Base-by-base conservation (phyloP, 2,329 filamentous ascomycete genomes). In the Fusarium nurragi region DNA sequence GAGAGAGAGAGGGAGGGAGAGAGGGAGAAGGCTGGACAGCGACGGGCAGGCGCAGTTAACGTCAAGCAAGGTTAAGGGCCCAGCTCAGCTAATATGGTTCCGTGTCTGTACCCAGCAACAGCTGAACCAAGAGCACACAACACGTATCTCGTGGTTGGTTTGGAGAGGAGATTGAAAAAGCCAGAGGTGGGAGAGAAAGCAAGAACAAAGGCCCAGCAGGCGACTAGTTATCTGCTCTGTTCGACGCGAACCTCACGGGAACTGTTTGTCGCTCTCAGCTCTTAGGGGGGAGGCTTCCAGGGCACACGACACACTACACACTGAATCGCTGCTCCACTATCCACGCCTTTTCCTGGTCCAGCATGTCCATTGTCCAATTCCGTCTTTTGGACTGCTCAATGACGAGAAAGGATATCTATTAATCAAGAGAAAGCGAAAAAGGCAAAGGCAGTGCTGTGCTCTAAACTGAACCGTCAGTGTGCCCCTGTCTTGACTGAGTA, bases 251-350 rank as follows among this genome's bases (percentile, higher is more conserved):
- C 30, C 16, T 34, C 30, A 18, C 30, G n/a, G 16, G 10, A 10
- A 14, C 6, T 16, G 19, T 19, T n/a, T 53, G 32, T 40, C 64
- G 37, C 41, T 44, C 41, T 57, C 40, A 30, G 7, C 23, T 37
- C 25, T 14, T n/a, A n/a, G 25, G 34, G 43, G 61, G 41, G 34
- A 41, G 36, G 13, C 26, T 37, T 48, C 36, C 45, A 65, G 45
- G 51, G 50, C 56, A 56, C 49, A 53, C 34, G 26, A 50, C 53
- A 53, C 60, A 43, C 53, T 48, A 26, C n/a, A 30, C 26, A 13
- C 26, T 30, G 60, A 53, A 49, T 53, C 47, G 30, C 18, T 40
- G 40, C 57, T 60, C 57, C 54, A 54, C 57, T 41, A 41, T 37
- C 22, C 25, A 32, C 34, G 34, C 26, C 28, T 34, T 34, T 34